A percentile compares a stretch with the other conserved stretches of the same genome.
Evolutionary conservation across 116 monocot genomes (phyloP).

Genomic region (Papilionanthe hybrid): DNA sequence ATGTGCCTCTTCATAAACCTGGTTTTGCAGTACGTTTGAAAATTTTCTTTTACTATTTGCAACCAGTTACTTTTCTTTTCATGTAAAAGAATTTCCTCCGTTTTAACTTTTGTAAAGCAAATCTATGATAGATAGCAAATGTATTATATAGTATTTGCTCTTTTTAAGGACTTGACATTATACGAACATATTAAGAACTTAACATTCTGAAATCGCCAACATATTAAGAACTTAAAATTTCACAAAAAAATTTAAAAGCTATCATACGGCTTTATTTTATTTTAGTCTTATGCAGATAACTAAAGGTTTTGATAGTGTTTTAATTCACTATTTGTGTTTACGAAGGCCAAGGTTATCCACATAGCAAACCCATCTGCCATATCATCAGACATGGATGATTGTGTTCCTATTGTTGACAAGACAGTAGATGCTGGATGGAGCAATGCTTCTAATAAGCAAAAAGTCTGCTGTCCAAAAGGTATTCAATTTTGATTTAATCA

Average conservation of each 20-base stretch:
- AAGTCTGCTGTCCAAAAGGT: constrained; percentile 39
- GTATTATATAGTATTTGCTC: neutral
- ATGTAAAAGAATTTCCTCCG: neutral
- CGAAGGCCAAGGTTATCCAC: constrained; percentile 31
- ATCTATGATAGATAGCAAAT: neutral
- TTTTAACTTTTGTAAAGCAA: neutral
- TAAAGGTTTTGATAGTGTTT: neutral
- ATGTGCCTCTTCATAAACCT: neutral
- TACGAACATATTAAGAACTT: neutral
- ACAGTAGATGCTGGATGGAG: constrained; percentile 31
- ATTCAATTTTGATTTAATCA: constrained; percentile 2
- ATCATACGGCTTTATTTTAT: neutral
- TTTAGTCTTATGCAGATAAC: neutral
- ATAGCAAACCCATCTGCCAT: constrained; percentile 15
- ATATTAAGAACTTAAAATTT: neutral
- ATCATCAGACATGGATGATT: constrained; percentile 24
- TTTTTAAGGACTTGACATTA: neutral
- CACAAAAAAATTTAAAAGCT: neutral
- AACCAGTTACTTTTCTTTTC: neutral
- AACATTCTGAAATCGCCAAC: neutral
- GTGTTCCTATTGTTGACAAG: constrained; percentile 49
- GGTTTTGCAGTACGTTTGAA: neutral
- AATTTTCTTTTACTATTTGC: neutral
- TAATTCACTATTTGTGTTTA: neutral
- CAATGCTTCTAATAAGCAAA: constrained; percentile 14